phyloP scores from a whole-genome alignment of 371 early-diverging fungal species.

The Mortierella sp. region DNA sequence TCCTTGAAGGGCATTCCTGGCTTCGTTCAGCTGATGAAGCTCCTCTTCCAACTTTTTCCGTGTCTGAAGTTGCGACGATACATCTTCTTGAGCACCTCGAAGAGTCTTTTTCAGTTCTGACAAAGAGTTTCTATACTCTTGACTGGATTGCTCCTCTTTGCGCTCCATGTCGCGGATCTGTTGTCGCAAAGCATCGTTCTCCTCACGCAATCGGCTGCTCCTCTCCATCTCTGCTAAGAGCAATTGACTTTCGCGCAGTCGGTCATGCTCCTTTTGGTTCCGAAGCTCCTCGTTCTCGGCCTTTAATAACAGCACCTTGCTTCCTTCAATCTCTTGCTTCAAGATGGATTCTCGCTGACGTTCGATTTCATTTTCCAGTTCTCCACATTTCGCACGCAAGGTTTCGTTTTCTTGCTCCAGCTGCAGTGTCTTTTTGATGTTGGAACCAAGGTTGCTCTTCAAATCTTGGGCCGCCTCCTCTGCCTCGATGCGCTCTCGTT shows the following conservation, averaged over 20 bases:
- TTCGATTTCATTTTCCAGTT: constrained; percentile 52
- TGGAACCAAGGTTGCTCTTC: constrained; percentile 22
- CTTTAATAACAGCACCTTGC: constrained; percentile 41
- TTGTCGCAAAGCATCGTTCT: constrained; percentile 36
- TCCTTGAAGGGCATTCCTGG: constrained; percentile 13
- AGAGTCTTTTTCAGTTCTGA: constrained; percentile 43
- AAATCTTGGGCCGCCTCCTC: constrained; percentile 40
- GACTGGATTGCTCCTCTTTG: constrained; percentile 23
- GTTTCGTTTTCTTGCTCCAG: constrained; percentile 46
- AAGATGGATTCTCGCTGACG: constrained; percentile 48
- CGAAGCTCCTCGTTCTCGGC: constrained; percentile 53
- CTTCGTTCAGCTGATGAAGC: constrained; percentile 15
- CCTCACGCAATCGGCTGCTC: constrained; percentile 40
- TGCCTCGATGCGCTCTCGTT: constrained; percentile 44
- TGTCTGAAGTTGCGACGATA: constrained; percentile 36
- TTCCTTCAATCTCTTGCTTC: constrained; percentile 51
- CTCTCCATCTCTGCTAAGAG: constrained; percentile 51
- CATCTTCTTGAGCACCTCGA: constrained; percentile 40
- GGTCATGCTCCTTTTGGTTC: constrained; percentile 44
- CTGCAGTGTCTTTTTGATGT: constrained; percentile 22
- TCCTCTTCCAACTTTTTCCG: constrained; percentile 44
- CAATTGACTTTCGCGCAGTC: constrained; percentile 36
- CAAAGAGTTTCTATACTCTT: constrained; percentile 27
- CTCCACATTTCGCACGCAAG: constrained; percentile 42
- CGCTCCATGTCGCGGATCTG: constrained; percentile 50